Evolutionary conservation across 1,284 basidiomycete genomes (phyloP), one percentile per base, ranked within the genome.

Genomic region (Puccinia coronata): DNA sequence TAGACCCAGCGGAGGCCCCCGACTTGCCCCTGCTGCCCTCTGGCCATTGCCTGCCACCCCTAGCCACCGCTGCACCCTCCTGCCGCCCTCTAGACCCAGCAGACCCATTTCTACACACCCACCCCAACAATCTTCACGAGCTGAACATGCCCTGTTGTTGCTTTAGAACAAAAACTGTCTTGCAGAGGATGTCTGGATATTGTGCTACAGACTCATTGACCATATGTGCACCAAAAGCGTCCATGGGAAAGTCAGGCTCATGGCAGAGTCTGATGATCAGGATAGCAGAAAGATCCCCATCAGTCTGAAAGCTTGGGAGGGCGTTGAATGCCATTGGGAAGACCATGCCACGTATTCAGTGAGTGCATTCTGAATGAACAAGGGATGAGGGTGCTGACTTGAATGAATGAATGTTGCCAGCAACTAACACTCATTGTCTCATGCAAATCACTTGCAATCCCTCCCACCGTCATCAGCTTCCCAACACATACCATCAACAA

Each of bases 141-240:
- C n/a, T n/a, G n/a, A n/a, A n/a, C n/a, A n/a, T n/a, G n/a, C n/a
- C n/a, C n/a, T n/a, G n/a, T n/a, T n/a, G n/a, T n/a, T n/a, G n/a
- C n/a, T 47, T 47, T 47, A 76, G 74, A 65, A 76, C 18, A 20
- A 76, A 31, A 25, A 49, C 39, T 63, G 55, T 65, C 59, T 76
- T 28, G 59, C 74, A 1, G 74, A 76, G 51, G 57, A 76, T 20
- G 59, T 76, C 43, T 76, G 74, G 74, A 65, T 76, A 49, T 76
- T 59, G 20, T 76, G 74, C 36, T 76, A 76, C 41, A 36, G 43
- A 47, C 4, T 28, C 39, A 23, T n/a, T 25, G 31, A 61, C 2
- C 2, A 25, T 43, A 1, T 36, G 51, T 51, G 16, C 25, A 61
- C 41, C 20, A 49, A n/a, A 18, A 65, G 74, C 36, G 41, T 76